phyloP scores from a whole-genome alignment of 2,329 filamentous ascomycete species.

The Penicillium sp. region DNA sequence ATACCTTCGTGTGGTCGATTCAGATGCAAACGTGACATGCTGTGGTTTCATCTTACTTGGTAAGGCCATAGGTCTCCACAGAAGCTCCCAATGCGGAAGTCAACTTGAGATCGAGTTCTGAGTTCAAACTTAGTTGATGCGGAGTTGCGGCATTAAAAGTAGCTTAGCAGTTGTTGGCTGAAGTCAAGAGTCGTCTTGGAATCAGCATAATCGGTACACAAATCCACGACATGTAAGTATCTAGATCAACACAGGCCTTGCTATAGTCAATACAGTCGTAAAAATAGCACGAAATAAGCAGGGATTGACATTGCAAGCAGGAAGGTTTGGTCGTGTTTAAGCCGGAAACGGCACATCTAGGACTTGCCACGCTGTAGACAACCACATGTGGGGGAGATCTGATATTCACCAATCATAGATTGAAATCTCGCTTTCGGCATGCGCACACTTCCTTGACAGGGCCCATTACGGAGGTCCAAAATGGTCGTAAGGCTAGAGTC shows the following conservation, averaged over 20 bases:
- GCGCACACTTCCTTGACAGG: background rate
- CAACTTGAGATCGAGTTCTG: background rate
- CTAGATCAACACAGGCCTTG: background rate
- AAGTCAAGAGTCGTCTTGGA: background rate
- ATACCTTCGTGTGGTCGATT: constrained; percentile 11
- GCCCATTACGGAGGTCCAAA: background rate
- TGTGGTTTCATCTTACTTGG: constrained; percentile 25
- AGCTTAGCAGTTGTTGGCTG: background rate
- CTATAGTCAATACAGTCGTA: background rate
- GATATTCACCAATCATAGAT: background rate
- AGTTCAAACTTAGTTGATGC: background rate
- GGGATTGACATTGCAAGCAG: background rate
- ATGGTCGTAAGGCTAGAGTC: background rate
- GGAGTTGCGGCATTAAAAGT: background rate
- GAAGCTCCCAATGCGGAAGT: constrained; percentile 20
- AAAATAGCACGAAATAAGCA: background rate
- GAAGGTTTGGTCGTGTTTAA: background rate
- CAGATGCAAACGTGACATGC: constrained; percentile 30
- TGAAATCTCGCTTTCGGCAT: background rate
- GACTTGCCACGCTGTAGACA: background rate
- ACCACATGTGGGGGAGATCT: background rate
- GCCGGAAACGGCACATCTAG: background rate
- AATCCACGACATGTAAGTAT: background rate
- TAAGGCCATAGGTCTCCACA: constrained; percentile 11
- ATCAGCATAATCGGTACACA: background rate